Evolutionary conservation across 441 rosid species (phyloP), one percentile per base, ranked within the genome.

Genomic region (Codiaeum variegatum): DNA sequence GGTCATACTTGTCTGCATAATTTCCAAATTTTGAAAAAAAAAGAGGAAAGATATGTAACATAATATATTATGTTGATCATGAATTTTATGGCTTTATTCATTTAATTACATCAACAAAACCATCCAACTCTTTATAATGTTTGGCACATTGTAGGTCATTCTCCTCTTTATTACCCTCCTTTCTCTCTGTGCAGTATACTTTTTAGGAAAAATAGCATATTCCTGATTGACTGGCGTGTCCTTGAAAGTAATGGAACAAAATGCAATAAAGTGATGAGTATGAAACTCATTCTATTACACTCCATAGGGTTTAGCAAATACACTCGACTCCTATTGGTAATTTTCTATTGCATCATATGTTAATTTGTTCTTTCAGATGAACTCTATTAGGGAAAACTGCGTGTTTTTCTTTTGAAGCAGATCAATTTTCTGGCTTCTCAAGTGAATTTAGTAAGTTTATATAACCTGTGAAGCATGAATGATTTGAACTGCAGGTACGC

Each of bases 401-500:
- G 31, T 42, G 44, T 24, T 42, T 65, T 26, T 65, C 28, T 44
- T 13, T 15, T 13, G 38, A 18, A 65, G 34, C 52, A 32, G 32
- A 52, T 68, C 47, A 32, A 19, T 67, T 52, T 51, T 29, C 24
- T 29, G 40, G 38, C 67, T 49, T 0, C 54, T 51, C 21, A n/a
- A 24, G 29, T 62, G 61, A 26, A 23, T 28, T 10, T n/a, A 32
- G 42, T 36, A 12, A n/a, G n/a, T 67, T 60, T 46, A 38, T 65
- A 58, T 23, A 47, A 65, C 9, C 24, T 52, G 16, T 67, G 47
- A 26, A 40, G 18, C 3, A 36, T 31, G 23, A 15, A 21, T 71
- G 70, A 74, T 66, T 70, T 67, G 61, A 29, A 64, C 68, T 62
- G 67, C 79, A 90, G 91, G 79, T 88, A 90, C 64, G 89, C 80